Evolutionary conservation across 306 rosid species (phyloP).

Genomic region (Citrullus colocynthis): DNA sequence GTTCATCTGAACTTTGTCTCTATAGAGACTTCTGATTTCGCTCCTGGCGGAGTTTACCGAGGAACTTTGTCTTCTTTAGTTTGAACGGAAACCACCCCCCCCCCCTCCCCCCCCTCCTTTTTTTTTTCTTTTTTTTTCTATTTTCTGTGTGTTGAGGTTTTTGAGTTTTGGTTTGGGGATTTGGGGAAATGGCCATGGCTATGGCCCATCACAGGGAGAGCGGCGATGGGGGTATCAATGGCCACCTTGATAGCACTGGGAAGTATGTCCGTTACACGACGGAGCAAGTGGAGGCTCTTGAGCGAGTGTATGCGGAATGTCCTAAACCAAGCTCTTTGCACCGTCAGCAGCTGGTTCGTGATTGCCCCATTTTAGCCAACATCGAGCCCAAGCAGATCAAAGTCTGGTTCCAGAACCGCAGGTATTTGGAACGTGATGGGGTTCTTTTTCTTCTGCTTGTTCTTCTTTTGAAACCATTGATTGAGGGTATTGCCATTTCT

Average conservation of each 20-base stretch:
- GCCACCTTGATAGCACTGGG: constrained; percentile 66
- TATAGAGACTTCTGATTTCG: neutral
- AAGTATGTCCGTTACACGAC: constrained; percentile 87
- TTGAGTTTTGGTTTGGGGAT: neutral
- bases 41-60: constrained; percentile 5
- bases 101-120: too few species aligned
- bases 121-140: neutral
- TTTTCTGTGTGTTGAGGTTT: neutral
- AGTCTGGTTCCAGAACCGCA: constrained; percentile 97
- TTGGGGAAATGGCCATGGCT: constrained; percentile 61
- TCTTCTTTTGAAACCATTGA: neutral
- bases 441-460: neutral
- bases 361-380: constrained; percentile 81
- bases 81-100: neutral
- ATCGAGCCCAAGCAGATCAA: constrained; percentile 97
- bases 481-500: neutral
- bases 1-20: neutral
- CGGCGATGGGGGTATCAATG: constrained; percentile 68
- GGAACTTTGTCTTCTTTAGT: neutral
- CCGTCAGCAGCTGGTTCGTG: constrained; percentile 81
- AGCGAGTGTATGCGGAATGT: constrained; percentile 80
- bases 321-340: constrained; percentile 91
- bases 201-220: constrained; percentile 80
- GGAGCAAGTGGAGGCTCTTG: constrained; percentile 93
- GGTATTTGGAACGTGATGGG: constrained; percentile 22